A percentile compares a stretch with the other conserved stretches of the same genome.
Evolutionary conservation across 495 filamentous ascomycete genomes (phyloP).

Genomic region (Penicillium lagena): DNA sequence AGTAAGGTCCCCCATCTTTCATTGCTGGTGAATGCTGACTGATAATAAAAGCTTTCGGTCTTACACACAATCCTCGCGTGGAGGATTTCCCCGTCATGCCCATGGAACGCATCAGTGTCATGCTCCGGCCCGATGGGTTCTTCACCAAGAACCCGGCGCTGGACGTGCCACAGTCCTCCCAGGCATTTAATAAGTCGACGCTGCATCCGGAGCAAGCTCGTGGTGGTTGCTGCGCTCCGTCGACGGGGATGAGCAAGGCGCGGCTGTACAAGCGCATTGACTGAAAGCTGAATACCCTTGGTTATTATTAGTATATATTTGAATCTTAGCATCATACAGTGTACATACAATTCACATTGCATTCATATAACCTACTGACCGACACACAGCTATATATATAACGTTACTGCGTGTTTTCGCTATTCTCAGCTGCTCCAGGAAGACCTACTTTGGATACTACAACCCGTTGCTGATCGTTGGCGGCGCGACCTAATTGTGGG

Average conservation of each 20-base stretch:
- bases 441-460: no score
- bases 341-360: no score
- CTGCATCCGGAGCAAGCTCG: conserved; percentile 16
- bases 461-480: no score
- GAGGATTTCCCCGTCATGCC: conserved; percentile 66
- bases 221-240: conserved; percentile 17
- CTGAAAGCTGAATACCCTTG: conserved; percentile 1
- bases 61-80: conserved; percentile 53
- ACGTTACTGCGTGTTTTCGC: no score
- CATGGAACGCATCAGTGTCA: conserved; percentile 53
- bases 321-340: no score
- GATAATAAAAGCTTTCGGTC: conserved; percentile 41
- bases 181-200: conserved; percentile 35
- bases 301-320: no score
- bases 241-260: conserved; percentile 17
- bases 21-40: background rate
- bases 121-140: conserved; percentile 68
- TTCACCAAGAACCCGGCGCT: conserved; percentile 69
- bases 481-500: no score
- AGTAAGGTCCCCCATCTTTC: conserved; percentile 17
- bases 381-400: no score
- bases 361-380: no score
- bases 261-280: conserved; percentile 35
- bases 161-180: conserved; percentile 56
- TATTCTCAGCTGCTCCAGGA: no score